Evolutionary conservation across 768 basidiomycete genomes (phyloP).

Genomic region (Cystofilobasidium capitatum): DNA sequence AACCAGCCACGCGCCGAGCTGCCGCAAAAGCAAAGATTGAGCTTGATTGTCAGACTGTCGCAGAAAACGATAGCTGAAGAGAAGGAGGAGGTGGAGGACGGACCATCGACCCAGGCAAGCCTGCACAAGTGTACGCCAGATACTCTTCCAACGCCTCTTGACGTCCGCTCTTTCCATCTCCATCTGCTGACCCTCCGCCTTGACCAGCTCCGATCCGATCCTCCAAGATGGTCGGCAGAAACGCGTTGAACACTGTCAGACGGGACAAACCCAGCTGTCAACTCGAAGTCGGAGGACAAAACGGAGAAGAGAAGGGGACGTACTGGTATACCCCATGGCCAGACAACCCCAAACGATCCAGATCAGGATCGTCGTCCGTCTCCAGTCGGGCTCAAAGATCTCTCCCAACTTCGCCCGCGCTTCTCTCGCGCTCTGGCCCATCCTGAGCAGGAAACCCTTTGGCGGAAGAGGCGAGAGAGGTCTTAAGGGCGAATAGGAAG

Average conservation of each 20-base stretch:
- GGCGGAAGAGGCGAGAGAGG: too few relatives aligned
- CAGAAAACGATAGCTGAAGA: constrained; percentile 16
- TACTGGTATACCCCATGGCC: constrained; percentile 51
- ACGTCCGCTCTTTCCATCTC: constrained; percentile 40
- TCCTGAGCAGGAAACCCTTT: too few relatives aligned
- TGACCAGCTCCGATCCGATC: constrained; percentile 40
- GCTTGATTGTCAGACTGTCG: too few relatives aligned
- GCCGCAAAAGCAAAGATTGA: background rate
- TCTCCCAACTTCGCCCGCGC: constrained; percentile 46
- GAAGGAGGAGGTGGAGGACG: constrained; percentile 33
- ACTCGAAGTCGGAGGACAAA: background rate
- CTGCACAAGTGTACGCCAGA: constrained; percentile 72
- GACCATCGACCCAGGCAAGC: constrained; percentile 74
- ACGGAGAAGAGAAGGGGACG: constrained; percentile 30
- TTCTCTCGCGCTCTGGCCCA: background rate
- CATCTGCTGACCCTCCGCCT: constrained; percentile 27
- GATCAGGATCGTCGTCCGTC: constrained; percentile 62
- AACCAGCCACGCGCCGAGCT: constrained; percentile 80
- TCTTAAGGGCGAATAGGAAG: too few relatives aligned
- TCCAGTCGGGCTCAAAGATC: constrained; percentile 68
- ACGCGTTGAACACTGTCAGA: constrained; percentile 82
- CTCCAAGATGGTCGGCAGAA: constrained; percentile 75
- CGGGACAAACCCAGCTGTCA: background rate
- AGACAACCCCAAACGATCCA: constrained; percentile 70
- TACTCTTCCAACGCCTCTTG: constrained; percentile 67